phyloP scores from a whole-genome alignment of 1,284 basidiomycete species.

The Athelia sp. region DNA sequence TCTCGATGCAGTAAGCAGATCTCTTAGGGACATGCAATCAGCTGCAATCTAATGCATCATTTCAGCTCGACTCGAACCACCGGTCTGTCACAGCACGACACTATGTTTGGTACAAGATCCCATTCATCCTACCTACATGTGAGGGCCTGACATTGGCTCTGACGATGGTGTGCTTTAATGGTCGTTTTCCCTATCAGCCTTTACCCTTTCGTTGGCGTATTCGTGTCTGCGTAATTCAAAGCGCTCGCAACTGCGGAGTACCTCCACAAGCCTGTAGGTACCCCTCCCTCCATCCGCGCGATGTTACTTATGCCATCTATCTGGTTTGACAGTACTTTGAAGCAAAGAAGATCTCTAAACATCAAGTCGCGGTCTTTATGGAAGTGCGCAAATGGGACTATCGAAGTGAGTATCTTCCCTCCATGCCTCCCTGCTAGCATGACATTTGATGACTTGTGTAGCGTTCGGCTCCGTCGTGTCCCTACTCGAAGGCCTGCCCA shows the following conservation, averaged over 20 bases:
- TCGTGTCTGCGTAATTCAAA: slow-evolving; percentile 62
- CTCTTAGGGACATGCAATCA: slow-evolving; percentile 10
- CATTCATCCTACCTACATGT: slow-evolving; percentile 69
- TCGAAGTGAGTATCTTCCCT: slow-evolving; percentile 44
- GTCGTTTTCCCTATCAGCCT: slow-evolving; percentile 65
- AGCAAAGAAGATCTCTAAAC: slow-evolving; percentile 71
- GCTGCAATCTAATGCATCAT: slow-evolving; percentile 7
- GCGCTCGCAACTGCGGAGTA: slow-evolving; percentile 60
- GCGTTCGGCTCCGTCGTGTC: slow-evolving; percentile 81
- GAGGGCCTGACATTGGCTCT: not conserved
- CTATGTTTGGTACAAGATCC: slow-evolving; percentile 55
- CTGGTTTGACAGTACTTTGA: slow-evolving; percentile 65
- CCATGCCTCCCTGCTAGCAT: not conserved
- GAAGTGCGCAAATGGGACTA: slow-evolving; percentile 89
- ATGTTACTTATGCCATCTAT: not conserved
- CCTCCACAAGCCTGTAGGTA: not conserved
- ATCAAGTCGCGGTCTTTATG: slow-evolving; percentile 69
- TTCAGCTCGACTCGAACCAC: slow-evolving; percentile 57
- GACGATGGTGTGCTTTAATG: slow-evolving; percentile 34
- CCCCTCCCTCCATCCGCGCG: not conserved
- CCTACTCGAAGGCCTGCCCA: slow-evolving; percentile 72
- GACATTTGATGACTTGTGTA: slow-evolving; percentile 21
- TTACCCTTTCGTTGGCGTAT: slow-evolving; percentile 66
- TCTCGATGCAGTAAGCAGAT: slow-evolving; percentile 53
- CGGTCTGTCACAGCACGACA: slow-evolving; percentile 62